phyloP scores from a whole-genome alignment of 2,329 filamentous ascomycete genomes.

The Blastomyces gilchristii region DNA sequence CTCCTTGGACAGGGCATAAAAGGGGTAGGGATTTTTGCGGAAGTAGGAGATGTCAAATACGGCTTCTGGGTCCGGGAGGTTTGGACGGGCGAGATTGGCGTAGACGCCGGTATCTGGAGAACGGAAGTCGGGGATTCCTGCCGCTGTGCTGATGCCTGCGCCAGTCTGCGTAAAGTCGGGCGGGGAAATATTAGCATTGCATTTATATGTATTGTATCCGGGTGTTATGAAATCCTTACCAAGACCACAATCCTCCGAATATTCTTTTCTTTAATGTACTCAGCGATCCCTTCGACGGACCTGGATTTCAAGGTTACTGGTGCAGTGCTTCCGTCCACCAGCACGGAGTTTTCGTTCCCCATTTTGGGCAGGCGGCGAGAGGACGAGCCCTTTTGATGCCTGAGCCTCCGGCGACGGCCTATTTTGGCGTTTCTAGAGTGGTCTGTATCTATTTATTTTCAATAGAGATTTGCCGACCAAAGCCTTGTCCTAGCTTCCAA shows the following conservation, averaged over 20 bases:
- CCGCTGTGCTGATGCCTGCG: conserved; percentile 60
- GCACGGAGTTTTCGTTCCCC: conserved; percentile 72
- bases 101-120: conserved; percentile 91
- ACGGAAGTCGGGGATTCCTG: conserved; percentile 79
- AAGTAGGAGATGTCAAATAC: conserved; percentile 94
- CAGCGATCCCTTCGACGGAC: conserved; percentile 63
- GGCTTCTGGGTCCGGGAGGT: conserved; percentile 80
- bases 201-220: background rate
- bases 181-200: conserved; percentile 1
- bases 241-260: conserved; percentile 70
- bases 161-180: conserved; percentile 48
- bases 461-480: background rate
- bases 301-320: conserved; percentile 58
- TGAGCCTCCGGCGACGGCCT: conserved; percentile 19
- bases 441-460: background rate
- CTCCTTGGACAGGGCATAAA: conserved; percentile 86
- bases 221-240: conserved; percentile 33
- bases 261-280: conserved; percentile 61
- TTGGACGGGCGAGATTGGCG: conserved; percentile 74
- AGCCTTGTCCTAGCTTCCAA: background rate
- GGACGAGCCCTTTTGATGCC: conserved; percentile 17
- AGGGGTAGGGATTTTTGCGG: conserved; percentile 69
- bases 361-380: conserved; percentile 40
- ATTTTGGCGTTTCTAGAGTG: conserved; percentile 13
- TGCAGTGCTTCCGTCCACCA: conserved; percentile 53